Evolutionary conservation across 2,329 filamentous ascomycete species (phyloP), one percentile per base, ranked within the genome.

Genomic region (Alternaria dauci): DNA sequence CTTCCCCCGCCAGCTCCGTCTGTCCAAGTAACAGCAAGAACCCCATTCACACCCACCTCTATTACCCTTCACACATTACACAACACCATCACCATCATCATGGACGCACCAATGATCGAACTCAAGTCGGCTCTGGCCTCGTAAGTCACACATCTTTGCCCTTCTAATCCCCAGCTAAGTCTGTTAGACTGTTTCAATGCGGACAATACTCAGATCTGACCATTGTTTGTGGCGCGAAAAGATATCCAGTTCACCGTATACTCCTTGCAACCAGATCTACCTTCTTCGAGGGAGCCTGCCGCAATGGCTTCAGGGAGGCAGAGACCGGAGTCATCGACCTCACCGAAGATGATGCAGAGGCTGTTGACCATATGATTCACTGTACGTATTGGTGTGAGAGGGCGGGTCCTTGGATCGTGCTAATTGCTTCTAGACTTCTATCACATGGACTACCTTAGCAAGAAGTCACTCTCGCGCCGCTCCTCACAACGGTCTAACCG

Each of bases 171-270:
- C 48, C 58, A 66, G 69, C 71, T 77, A 74, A 73, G 72, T 75
- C 65, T 61, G 61, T 59, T 69, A 74, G 80, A 76, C 69, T 79
- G 9, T 75, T 76, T 66, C 70, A 77, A 70, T 66, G 66, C 34
- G 74, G 74, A 59, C 77, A 77, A 69, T 84, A 82, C 70, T 82
- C 81, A 57, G 82, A 84, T 71, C 76, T 84, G 63, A 83, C 80
- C 50, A 78, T 84, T 69, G 74, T 75, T 52, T 83, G 80, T 75
- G 80, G 81, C 59, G 70, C 71, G 59, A 78, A 77, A 73, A 79
- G 77, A 76, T 84, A 81, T 74, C 73, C 72, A 28, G 81, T 83
- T 11, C 82, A 84, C 68, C 78, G 79, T 64, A 81, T 80, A 6
- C 79, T 84, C 43, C 71, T 84, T 48, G 83, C 82, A 71, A 82